Percentiles rank a stretch among this genome's conserved stretches.
Conservation (phyloP, 441 rosid species). For the Populus hybrid region DNA sequence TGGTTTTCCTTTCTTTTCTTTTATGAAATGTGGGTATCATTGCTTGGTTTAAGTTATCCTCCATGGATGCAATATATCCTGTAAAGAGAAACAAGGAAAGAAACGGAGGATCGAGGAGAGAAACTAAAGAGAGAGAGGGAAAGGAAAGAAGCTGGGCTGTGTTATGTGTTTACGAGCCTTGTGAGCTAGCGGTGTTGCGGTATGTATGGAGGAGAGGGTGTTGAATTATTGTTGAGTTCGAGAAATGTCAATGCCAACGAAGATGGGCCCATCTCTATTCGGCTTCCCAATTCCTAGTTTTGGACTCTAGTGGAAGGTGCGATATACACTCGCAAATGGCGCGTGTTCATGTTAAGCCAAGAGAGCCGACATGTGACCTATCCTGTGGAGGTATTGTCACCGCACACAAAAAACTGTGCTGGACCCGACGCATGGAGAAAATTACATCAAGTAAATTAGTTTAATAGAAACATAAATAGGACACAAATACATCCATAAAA, state of each 20-base stretch:
- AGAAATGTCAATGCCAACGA: slow-evolving; percentile 51
- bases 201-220: slow-evolving; percentile 4
- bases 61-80: slow-evolving; percentile 29
- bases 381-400: neutral
- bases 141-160: slow-evolving; percentile 6
- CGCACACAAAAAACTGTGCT: neutral
- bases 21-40: slow-evolving; percentile 20
- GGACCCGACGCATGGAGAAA: neutral
- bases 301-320: slow-evolving; percentile 8
- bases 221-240: slow-evolving; percentile 28
- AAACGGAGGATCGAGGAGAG: slow-evolving; percentile 7
- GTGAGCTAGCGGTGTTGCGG: neutral
- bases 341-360: neutral
- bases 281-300: slow-evolving; percentile 10
- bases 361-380: neutral
- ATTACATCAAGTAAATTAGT: neutral
- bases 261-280: slow-evolving; percentile 33
- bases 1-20: neutral
- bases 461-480: neutral
- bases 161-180: neutral
- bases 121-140: neutral
- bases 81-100: neutral
- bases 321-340: neutral
- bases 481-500: neutral
- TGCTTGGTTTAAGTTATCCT: slow-evolving; percentile 23